These are phyloP conservation scores for Drechslerella coelobrocha DNA, from an alignment of 2,329 filamentous ascomycete species.

Conservation along the genomic window DNA sequence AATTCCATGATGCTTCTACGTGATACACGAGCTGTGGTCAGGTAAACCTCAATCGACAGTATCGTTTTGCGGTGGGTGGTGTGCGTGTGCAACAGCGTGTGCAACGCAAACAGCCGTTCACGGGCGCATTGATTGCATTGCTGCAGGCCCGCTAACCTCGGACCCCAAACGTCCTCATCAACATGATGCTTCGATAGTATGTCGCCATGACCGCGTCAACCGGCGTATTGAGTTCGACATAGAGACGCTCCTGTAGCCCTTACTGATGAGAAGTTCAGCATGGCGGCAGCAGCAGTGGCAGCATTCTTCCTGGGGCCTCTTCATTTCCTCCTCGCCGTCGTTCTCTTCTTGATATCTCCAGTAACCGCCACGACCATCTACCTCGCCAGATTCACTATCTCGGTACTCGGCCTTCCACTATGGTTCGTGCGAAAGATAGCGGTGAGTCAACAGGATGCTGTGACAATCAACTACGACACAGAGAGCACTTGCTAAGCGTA, in stretches of 20 bases:
- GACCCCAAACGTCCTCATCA: no score
- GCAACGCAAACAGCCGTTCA: no score
- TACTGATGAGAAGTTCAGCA: neutral
- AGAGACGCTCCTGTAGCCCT: neutral
- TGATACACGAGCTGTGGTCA: no score
- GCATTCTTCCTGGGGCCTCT: slow-evolving; percentile 26
- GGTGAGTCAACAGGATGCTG: slow-evolving; percentile 7
- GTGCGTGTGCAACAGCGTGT: no score
- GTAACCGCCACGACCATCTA: slow-evolving; percentile 24
- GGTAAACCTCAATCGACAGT: no score
- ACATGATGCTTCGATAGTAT: no score
- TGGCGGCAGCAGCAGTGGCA: slow-evolving; percentile 3
- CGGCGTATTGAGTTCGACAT: neutral
- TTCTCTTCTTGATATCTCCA: slow-evolving; percentile 41
- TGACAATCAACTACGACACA: neutral
- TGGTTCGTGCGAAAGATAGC: slow-evolving; percentile 34
- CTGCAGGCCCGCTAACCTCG: no score
- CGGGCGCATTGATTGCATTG: no score
- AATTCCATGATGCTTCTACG: no score
- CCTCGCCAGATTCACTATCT: slow-evolving; percentile 19
- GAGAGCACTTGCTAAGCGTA: neutral
- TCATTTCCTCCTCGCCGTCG: slow-evolving; percentile 10
- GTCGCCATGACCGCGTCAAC: no score
- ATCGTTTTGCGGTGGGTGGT: no score
- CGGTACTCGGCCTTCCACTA: slow-evolving; percentile 22